These are phyloP conservation scores for Liriodendron chinense DNA, from an alignment of 164 flowering plant species.

Conservation along the genomic window DNA sequence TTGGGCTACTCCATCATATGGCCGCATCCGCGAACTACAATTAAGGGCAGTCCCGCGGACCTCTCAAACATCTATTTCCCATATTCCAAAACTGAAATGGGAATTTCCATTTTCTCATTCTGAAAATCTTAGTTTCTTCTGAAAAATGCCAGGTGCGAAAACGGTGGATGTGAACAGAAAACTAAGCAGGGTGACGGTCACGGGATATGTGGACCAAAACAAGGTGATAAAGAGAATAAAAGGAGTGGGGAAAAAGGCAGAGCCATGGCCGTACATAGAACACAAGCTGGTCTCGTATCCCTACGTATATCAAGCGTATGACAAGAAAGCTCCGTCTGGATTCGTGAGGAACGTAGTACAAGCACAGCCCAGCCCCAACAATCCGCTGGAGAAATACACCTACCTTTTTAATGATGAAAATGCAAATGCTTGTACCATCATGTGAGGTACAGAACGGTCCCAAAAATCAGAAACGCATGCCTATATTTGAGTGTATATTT, in stretches of 20 bases:
- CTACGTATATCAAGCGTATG: slow-evolving; percentile 52
- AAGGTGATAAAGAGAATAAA: slow-evolving; percentile 67
- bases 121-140: neutral
- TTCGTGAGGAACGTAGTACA: slow-evolving; percentile 48
- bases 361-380: slow-evolving; percentile 36
- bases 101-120: neutral
- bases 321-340: slow-evolving; percentile 73
- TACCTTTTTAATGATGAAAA: slow-evolving; percentile 71
- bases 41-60: too few species aligned
- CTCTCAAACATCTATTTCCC: too few species aligned
- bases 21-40: too few species aligned
- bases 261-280: slow-evolving; percentile 76
- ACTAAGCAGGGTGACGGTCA: slow-evolving; percentile 55
- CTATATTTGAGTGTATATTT: neutral
- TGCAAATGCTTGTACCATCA: slow-evolving; percentile 66
- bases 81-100: neutral
- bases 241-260: slow-evolving; percentile 68
- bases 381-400: slow-evolving; percentile 35
- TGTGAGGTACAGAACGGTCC: slow-evolving; percentile 25
- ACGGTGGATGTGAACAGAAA: slow-evolving; percentile 59
- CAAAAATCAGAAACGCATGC: too few species aligned
- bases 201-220: slow-evolving; percentile 61
- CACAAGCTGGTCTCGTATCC: slow-evolving; percentile 62
- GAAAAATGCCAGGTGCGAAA: slow-evolving; percentile 37
- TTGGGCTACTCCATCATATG: too few species aligned